These are phyloP conservation scores for Hypericum perforatum DNA, from an alignment of 345 rosid genomes.

Conservation along the genomic window DNA sequence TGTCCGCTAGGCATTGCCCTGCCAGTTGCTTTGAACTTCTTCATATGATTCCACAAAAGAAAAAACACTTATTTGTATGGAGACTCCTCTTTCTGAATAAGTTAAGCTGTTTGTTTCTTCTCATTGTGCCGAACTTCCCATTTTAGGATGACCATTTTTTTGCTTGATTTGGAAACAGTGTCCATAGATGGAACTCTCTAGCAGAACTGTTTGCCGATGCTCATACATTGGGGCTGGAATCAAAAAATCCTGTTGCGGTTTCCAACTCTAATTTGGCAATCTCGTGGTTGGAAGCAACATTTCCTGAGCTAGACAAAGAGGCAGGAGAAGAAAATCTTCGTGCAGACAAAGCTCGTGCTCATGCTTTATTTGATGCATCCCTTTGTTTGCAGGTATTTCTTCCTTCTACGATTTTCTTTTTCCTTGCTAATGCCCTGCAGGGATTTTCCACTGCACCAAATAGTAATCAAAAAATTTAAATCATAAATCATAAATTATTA, in stretches of 20 bases:
- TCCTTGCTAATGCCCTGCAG: neutral
- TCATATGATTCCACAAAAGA: too few species aligned
- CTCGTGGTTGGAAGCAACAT: slow-evolving; percentile 88
- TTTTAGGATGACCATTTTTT: too few species aligned
- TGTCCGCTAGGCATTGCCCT: too few species aligned
- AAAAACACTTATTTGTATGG: too few species aligned
- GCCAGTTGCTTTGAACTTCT: too few species aligned
- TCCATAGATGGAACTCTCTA: slow-evolving; percentile 70
- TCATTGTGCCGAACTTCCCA: too few species aligned
- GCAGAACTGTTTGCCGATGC: slow-evolving; percentile 83
- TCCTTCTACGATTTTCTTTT: neutral
- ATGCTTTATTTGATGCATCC: slow-evolving; percentile 75
- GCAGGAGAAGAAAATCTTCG: slow-evolving; percentile 33
- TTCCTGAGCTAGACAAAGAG: slow-evolving; percentile 64
- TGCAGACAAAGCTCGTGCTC: slow-evolving; percentile 56
- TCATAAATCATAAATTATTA: neutral
- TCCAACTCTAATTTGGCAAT: slow-evolving; percentile 70
- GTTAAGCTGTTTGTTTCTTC: too few species aligned
- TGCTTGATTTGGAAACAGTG: slow-evolving; percentile 26
- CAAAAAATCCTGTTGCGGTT: slow-evolving; percentile 51
- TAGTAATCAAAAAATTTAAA: neutral
- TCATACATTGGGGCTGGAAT: slow-evolving; percentile 56
- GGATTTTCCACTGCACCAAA: neutral
- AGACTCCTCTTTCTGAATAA: too few species aligned
- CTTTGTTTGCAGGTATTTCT: slow-evolving; percentile 76